These are phyloP conservation scores for Lactuca saligna DNA, from an alignment of 129 eudicot species.

Conservation along the genomic window DNA sequence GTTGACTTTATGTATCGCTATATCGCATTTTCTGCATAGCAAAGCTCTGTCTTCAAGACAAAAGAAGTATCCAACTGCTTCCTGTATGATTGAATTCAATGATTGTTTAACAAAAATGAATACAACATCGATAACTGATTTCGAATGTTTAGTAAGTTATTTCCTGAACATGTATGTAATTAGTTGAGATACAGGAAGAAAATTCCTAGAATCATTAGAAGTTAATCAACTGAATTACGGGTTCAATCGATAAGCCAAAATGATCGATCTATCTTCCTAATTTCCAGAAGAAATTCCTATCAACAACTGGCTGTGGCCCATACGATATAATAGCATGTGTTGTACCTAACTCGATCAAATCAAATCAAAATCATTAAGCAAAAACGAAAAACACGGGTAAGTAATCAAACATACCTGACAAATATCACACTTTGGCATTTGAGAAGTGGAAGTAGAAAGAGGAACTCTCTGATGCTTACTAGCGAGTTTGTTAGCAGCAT, in stretches of 20 bases:
- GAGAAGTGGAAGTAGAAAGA: slow-evolving; percentile 52
- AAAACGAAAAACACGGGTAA: not conserved
- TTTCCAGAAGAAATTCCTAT: not conserved
- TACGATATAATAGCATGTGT: not conserved
- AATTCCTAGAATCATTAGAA: not conserved
- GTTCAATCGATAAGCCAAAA: not conserved
- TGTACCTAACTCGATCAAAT: not conserved
- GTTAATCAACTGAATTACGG: not conserved
- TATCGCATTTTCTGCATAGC: slow-evolving; percentile 89
- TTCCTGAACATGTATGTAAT: not conserved
- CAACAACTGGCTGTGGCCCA: not conserved
- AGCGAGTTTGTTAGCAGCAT: slow-evolving; percentile 95
- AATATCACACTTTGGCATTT: slow-evolving; percentile 85
- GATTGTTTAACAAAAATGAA: too few relatives aligned
- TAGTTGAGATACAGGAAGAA: not conserved
- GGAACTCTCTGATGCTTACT: slow-evolving; percentile 81
- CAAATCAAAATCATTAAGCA: slow-evolving; percentile 5
- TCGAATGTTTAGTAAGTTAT: slow-evolving; percentile 9
- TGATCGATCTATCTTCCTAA: slow-evolving; percentile 18
- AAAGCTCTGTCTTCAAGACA: slow-evolving; percentile 95
- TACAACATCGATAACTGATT: too few relatives aligned
- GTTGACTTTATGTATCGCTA: slow-evolving; percentile 79
- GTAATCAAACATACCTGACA: slow-evolving; percentile 59
- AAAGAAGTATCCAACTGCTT: slow-evolving; percentile 80
- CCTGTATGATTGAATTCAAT: slow-evolving; percentile 46